Percentiles rank a stretch among this genome's conserved stretches.
Conservation (phyloP, 1,284 basidiomycete species). For the Cutaneotrichosporon cavernicola region DNA sequence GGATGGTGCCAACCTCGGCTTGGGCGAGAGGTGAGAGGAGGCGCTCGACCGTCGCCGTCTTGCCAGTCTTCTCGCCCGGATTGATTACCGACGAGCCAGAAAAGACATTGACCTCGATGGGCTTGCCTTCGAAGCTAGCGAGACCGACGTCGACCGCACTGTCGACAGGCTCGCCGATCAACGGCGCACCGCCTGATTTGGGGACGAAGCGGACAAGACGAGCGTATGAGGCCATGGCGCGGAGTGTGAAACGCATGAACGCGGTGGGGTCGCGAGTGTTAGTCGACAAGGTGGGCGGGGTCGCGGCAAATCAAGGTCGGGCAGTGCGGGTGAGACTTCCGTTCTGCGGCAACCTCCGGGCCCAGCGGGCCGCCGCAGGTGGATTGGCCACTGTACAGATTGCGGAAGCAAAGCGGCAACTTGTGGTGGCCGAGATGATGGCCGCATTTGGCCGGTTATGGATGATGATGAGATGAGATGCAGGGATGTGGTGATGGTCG, state of each 20-base stretch:
- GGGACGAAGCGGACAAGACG: constrained; percentile 49
- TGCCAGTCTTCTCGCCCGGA: constrained; percentile 46
- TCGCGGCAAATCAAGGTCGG: not conserved
- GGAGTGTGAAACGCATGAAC: constrained; percentile 19
- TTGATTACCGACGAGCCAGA: constrained; percentile 41
- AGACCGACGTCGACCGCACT: constrained; percentile 50
- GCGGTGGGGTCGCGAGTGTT: not conserved
- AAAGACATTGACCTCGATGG: constrained; percentile 44
- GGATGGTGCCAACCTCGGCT: constrained; percentile 47
- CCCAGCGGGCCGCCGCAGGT: not conserved
- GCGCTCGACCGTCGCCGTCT: constrained; percentile 33
- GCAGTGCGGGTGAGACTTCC: not conserved
- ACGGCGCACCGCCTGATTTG: constrained; percentile 14
- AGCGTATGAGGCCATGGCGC: constrained; percentile 29
- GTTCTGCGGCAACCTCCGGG: not conserved
- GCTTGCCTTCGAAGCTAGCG: constrained; percentile 35
- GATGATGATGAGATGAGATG: not conserved
- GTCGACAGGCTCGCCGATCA: constrained; percentile 50
- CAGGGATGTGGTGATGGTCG: not conserved
- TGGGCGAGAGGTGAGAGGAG: constrained; percentile 48
- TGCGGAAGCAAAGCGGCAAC: not conserved
- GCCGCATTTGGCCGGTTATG: not conserved
- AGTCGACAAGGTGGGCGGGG: not conserved
- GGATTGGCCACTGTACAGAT: not conserved
- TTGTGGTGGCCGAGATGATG: not conserved